Conservation (phyloP, 2,329 filamentous ascomycete genomes). For the Apiospora pterosperma region DNA sequence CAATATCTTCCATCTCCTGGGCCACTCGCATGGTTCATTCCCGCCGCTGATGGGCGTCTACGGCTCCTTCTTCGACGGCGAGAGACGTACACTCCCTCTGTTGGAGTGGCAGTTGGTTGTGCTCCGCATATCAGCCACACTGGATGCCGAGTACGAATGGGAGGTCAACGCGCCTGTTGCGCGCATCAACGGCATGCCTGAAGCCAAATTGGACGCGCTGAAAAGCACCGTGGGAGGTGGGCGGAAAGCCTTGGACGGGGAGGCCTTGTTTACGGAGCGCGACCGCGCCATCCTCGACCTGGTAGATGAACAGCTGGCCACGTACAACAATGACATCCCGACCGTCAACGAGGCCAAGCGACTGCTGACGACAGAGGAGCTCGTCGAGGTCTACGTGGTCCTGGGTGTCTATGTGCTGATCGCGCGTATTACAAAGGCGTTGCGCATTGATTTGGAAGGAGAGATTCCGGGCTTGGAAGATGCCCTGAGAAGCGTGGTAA, state of each 20-base stretch:
- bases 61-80: constrained; percentile 9
- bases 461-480: constrained; percentile 23
- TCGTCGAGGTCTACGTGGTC: constrained; percentile 17
- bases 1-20: constrained; percentile 10
- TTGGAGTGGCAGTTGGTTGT: constrained; percentile 19
- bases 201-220: constrained; percentile 11
- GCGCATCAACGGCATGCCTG: constrained; percentile 13
- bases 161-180: constrained; percentile 22
- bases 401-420: constrained; percentile 16
- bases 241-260: neutral
- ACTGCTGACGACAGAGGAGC: constrained; percentile 13
- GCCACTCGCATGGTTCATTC: constrained; percentile 11
- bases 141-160: constrained; percentile 20
- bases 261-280: constrained; percentile 11
- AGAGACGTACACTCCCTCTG: constrained; percentile 12
- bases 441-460: constrained; percentile 20
- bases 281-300: constrained; percentile 12
- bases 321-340: constrained; percentile 9
- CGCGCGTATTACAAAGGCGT: constrained; percentile 16
- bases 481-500: constrained; percentile 26
- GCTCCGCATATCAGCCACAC: constrained; percentile 17
- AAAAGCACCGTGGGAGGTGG: constrained; percentile 3
- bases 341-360: constrained; percentile 13
- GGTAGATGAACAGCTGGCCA: constrained; percentile 12
- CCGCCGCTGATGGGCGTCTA: constrained; percentile 12